Percentiles rank a stretch among this genome's conserved stretches.
Conservation (phyloP, 1,284 basidiomycete genomes). For the Mycena sp. region DNA sequence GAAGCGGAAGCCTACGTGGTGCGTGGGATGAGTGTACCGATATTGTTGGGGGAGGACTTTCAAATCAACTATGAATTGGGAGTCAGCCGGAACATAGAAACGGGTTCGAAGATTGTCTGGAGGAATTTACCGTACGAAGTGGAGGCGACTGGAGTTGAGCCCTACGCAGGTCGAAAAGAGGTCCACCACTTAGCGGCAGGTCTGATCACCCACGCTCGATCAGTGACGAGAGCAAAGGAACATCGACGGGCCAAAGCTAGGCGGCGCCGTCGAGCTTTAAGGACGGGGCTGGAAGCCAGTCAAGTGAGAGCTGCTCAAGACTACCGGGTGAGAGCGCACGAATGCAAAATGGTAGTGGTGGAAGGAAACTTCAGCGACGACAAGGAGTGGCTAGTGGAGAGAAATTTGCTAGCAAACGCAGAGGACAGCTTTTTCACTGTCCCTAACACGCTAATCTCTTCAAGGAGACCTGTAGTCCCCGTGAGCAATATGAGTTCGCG, state of each 20-base stretch:
- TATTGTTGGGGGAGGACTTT: constrained; percentile 44
- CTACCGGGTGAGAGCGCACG: neutral
- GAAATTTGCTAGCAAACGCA: neutral
- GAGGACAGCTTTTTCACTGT: constrained; percentile 3
- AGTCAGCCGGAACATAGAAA: constrained; percentile 2
- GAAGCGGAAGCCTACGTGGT: constrained; percentile 39
- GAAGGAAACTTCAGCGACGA: neutral
- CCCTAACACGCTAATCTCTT: neutral
- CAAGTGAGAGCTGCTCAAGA: neutral
- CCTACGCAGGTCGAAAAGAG: neutral
- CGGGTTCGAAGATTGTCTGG: neutral
- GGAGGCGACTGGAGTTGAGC: neutral
- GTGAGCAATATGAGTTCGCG: neutral
- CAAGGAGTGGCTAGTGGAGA: constrained; percentile 1
- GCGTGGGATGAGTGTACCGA: constrained; percentile 20
- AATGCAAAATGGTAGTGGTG: neutral
- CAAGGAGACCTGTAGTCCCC: neutral
- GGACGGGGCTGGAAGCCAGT: neutral
- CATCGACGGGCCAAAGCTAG: neutral
- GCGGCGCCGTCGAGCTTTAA: neutral
- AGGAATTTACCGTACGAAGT: neutral
- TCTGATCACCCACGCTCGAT: neutral
- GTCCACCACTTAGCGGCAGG: neutral
- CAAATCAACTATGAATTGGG: constrained; percentile 37
- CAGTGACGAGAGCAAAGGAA: neutral